These are phyloP conservation scores for Alternaria incomplexa DNA, from an alignment of 2,329 filamentous ascomycete genomes.

Conservation along the genomic window DNA sequence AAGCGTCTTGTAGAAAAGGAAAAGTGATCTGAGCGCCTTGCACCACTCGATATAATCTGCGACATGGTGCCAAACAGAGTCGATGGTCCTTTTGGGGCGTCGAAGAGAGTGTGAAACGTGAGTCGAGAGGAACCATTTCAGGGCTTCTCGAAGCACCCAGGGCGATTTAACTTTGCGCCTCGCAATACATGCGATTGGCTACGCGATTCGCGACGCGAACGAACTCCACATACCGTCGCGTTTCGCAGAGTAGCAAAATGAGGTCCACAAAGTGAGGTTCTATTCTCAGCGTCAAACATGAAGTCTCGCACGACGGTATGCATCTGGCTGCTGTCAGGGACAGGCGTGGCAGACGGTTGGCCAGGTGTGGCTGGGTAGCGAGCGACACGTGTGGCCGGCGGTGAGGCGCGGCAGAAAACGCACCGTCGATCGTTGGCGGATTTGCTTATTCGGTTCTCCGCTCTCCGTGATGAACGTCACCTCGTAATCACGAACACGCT, in stretches of 20 bases:
- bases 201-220: conserved; percentile 12
- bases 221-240: neutral
- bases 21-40: neutral
- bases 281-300: conserved; percentile 5
- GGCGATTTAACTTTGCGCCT: neutral
- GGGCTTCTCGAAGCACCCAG: conserved; percentile 3
- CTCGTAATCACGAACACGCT: conserved; percentile 14
- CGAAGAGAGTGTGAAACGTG: conserved; percentile 2
- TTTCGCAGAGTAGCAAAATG: conserved; percentile 7
- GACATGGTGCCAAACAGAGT: conserved; percentile 5
- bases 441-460: conserved; percentile 18
- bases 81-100: neutral
- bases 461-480: conserved; percentile 18
- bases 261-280: neutral
- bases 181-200: conserved; percentile 5
- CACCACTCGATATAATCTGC: neutral
- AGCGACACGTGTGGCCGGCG: conserved; percentile 8
- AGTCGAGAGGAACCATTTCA: conserved; percentile 17
- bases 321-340: conserved; percentile 5
- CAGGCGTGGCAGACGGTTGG: neutral
- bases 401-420: conserved; percentile 7
- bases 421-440: conserved; percentile 3
- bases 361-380: neutral
- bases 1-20: neutral
- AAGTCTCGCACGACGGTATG: neutral